Evolutionary conservation across 441 rosid species (phyloP).

Genomic region (Adansonia gregorii): DNA sequence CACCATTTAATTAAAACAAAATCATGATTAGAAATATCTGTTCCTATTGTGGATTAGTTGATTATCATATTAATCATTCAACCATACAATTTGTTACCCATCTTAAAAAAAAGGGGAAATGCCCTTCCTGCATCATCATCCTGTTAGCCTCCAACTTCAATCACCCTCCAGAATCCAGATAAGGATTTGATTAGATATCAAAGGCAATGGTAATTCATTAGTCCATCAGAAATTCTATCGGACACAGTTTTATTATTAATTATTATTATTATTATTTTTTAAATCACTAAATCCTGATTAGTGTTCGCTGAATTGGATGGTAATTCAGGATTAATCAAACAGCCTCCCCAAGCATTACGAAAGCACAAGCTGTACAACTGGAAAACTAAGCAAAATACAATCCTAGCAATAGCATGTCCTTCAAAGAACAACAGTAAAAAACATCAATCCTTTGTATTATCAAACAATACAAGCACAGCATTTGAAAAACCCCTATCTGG

Average conservation of each 20-base stretch:
- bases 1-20: not conserved
- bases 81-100: not conserved
- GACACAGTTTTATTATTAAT: not conserved
- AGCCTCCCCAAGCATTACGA: not conserved
- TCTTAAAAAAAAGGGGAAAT: not conserved
- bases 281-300: not conserved
- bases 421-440: too few species aligned
- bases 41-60: constrained; percentile 2
- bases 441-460: too few species aligned
- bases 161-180: not conserved
- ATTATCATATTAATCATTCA: not conserved
- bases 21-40: not conserved
- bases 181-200: not conserved
- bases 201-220: not conserved
- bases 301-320: not conserved
- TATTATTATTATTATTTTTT: not conserved
- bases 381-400: not conserved
- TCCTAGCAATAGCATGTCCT: too few species aligned
- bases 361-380: not conserved
- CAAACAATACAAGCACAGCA: too few species aligned
- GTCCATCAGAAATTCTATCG: not conserved
- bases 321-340: not conserved
- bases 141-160: not conserved
- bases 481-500: too few species aligned
- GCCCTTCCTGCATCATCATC: constrained; percentile 4